phyloP scores from a whole-genome alignment of 1,139 yeast genomes.

The Citeromyces siamensis region DNA sequence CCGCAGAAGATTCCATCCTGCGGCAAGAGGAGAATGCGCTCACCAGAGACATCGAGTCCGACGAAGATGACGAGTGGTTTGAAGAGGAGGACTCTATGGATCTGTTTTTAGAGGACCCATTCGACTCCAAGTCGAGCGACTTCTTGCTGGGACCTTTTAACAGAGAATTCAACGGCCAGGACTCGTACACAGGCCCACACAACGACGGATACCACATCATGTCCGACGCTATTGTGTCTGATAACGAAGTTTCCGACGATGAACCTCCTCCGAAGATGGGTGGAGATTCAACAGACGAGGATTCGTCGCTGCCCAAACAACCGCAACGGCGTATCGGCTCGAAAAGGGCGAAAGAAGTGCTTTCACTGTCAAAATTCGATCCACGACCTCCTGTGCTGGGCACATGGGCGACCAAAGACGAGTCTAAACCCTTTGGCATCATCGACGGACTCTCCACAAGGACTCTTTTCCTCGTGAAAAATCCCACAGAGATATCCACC shows the following conservation, averaged over 20 bases:
- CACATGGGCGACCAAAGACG: slow-evolving; percentile 74
- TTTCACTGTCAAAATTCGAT: slow-evolving; percentile 74
- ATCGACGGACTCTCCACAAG: slow-evolving; percentile 90
- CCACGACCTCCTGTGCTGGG: slow-evolving; percentile 89
- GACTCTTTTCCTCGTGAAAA: slow-evolving; percentile 30
- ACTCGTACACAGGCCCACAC: slow-evolving; percentile 8
- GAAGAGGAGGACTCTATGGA: slow-evolving; percentile 1
- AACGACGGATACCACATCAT: slow-evolving; percentile 9
- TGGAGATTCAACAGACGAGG: slow-evolving; percentile 88
- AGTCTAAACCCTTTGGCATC: slow-evolving; percentile 74
- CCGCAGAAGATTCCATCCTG: slow-evolving; percentile 23
- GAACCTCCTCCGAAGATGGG: slow-evolving; percentile 8
- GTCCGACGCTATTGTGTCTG: slow-evolving; percentile 11
- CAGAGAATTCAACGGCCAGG: not conserved
- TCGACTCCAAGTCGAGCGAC: slow-evolving; percentile 20
- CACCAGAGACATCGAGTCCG: slow-evolving; percentile 21
- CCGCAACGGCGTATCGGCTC: slow-evolving; percentile 51
- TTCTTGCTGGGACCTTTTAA: not conserved
- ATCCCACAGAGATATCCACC: slow-evolving; percentile 7
- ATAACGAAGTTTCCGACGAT: slow-evolving; percentile 9
- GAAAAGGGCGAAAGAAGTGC: slow-evolving; percentile 76
- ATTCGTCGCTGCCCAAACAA: slow-evolving; percentile 58
- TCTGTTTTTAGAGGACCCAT: slow-evolving; percentile 9
- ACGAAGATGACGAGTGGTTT: not conserved
- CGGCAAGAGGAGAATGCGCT: slow-evolving; percentile 34